phyloP scores from a whole-genome alignment of 371 early-diverging fungal species.

The Lichtheimia hyalospora region DNA sequence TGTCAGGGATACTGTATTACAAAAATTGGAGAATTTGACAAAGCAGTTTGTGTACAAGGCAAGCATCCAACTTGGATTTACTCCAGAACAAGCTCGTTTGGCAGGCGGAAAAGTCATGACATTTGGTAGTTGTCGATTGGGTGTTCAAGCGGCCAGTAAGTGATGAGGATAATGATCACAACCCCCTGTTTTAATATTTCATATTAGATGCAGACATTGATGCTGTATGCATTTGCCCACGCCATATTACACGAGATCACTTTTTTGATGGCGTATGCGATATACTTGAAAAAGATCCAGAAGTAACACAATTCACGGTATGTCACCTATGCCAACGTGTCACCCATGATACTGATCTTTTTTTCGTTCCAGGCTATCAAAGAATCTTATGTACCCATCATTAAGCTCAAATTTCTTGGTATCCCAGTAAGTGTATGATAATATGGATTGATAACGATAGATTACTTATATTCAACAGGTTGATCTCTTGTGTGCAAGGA shows the following conservation, averaged over 20 bases:
- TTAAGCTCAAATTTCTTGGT: slow-evolving; percentile 91
- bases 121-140: slow-evolving; percentile 98
- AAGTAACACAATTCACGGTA: slow-evolving; percentile 91
- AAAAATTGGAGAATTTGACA: slow-evolving; percentile 80
- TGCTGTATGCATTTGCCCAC: slow-evolving; percentile 97
- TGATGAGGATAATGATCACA: not conserved
- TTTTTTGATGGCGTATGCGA: slow-evolving; percentile 94
- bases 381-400: slow-evolving; percentile 98
- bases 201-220: slow-evolving; percentile 95
- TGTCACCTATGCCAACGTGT: no score
- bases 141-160: slow-evolving; percentile 94
- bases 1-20: slow-evolving; percentile 58
- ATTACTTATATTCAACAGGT: slow-evolving; percentile 56
- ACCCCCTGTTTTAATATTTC: not conserved
- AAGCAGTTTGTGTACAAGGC: slow-evolving; percentile 88
- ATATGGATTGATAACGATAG: no score
- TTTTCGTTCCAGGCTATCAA: slow-evolving; percentile 62
- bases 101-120: slow-evolving; percentile 99
- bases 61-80: slow-evolving; percentile 64
- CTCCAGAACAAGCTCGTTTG: slow-evolving; percentile 79
- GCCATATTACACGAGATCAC: slow-evolving; percentile 91
- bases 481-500: slow-evolving; percentile 95
- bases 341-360: not conserved
- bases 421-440: slow-evolving; percentile 67
- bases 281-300: slow-evolving; percentile 75